Conservation (phyloP, 495 filamentous ascomycete species). For the Aspergillus carlsbadensis region DNA sequence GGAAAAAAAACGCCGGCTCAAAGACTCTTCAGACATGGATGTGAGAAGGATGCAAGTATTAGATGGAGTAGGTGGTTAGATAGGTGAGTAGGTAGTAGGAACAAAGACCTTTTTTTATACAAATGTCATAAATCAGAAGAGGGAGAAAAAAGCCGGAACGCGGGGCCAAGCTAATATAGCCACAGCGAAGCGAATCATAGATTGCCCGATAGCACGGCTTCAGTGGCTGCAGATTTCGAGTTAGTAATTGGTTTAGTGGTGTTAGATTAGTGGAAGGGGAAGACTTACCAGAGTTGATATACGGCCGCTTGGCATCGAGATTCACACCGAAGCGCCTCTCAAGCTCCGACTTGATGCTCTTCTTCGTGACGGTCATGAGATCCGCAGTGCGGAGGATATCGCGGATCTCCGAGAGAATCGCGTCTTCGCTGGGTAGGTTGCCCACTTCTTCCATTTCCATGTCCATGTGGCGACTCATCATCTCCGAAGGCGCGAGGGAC, state of each 20-base stretch:
- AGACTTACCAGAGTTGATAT: constrained; percentile 86
- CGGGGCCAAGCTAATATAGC: no score
- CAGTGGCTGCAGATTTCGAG: constrained; percentile 57
- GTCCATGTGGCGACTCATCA: constrained; percentile 59
- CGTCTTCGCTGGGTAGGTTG: constrained; percentile 80
- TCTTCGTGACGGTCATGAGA: constrained; percentile 98
- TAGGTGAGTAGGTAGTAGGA: no score
- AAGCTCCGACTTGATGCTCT: constrained; percentile 91
- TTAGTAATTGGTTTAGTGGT: constrained; percentile 12
- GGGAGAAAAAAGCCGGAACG: neutral
- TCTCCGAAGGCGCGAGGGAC: constrained; percentile 78
- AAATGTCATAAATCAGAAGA: neutral
- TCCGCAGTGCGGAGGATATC: constrained; percentile 90
- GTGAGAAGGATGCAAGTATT: constrained; percentile 1
- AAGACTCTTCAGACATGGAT: neutral
- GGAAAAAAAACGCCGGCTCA: constrained; percentile 1
- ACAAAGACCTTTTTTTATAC: constrained; percentile 3
- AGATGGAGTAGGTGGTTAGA: neutral
- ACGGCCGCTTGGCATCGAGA: constrained; percentile 78
- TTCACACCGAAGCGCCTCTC: constrained; percentile 82
- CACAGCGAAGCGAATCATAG: constrained; percentile 9
- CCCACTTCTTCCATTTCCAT: constrained; percentile 67
- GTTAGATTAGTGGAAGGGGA: neutral
- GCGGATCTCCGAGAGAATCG: constrained; percentile 87
- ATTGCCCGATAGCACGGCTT: constrained; percentile 65